Conservation (phyloP, 108 stramenopile genomes). For the Pseudonitzschia pungens region DNA sequence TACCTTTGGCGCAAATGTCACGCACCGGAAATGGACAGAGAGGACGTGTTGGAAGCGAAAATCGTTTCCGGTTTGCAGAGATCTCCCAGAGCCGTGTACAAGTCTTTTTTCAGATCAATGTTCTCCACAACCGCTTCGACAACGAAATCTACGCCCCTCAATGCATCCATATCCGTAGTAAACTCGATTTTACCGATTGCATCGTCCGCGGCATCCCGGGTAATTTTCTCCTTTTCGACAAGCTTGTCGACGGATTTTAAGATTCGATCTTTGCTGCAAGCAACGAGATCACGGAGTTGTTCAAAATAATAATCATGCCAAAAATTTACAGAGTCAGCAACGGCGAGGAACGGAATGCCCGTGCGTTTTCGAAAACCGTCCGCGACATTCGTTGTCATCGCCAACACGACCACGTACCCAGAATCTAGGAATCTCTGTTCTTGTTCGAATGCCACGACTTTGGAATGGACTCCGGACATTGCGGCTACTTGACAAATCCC, state of each 20-base stretch:
- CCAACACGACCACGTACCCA: slow-evolving; percentile 35
- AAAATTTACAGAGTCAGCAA: neutral
- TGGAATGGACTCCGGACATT: slow-evolving; percentile 66
- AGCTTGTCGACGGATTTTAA: slow-evolving; percentile 69
- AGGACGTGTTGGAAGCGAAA: slow-evolving; percentile 95
- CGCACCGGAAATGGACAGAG: slow-evolving; percentile 62
- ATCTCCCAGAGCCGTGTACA: slow-evolving; percentile 81
- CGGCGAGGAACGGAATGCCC: neutral
- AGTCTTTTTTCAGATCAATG: slow-evolving; percentile 84
- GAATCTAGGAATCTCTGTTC: slow-evolving; percentile 71
- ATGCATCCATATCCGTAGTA: slow-evolving; percentile 78
- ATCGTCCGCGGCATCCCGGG: slow-evolving; percentile 54
- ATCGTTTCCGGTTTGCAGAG: slow-evolving; percentile 82
- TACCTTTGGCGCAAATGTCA: neutral
- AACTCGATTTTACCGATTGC: slow-evolving; percentile 66
- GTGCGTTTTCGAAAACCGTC: neutral
- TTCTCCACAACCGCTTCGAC: slow-evolving; percentile 97
- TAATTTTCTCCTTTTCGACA: slow-evolving; percentile 80
- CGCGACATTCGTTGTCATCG: neutral
- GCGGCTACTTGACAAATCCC: slow-evolving; percentile 93
- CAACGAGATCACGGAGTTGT: too few relatives aligned
- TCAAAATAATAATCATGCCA: neutral
- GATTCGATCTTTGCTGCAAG: slow-evolving; percentile 62
- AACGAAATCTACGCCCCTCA: slow-evolving; percentile 83
- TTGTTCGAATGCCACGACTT: slow-evolving; percentile 79